These are phyloP conservation scores for Styphnolobium japonicum DNA, from an alignment of 306 rosid genomes.

Conservation along the genomic window DNA sequence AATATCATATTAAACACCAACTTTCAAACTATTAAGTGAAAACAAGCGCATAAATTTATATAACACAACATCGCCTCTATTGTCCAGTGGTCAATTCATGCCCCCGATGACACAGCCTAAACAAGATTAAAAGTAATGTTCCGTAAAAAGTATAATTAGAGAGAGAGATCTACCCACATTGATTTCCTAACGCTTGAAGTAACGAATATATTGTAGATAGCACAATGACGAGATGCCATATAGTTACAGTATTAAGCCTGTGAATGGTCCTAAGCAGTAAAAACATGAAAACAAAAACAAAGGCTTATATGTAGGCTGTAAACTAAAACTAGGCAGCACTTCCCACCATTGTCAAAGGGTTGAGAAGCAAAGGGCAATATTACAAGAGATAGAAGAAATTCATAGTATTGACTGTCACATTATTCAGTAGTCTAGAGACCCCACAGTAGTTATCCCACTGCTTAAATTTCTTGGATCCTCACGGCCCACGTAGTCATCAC, in stretches of 20 bases:
- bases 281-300: conserved; percentile 9
- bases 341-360: conserved; percentile 38
- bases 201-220: conserved; percentile 41
- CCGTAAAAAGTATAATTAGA: no score
- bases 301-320: conserved; percentile 38
- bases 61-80: no score
- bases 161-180: conserved; percentile 23
- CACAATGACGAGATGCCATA: conserved; percentile 31
- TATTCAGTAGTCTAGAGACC: conserved; percentile 79
- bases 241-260: conserved; percentile 67
- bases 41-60: no score
- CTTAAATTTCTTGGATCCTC: conserved; percentile 74
- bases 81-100: neutral
- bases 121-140: neutral
- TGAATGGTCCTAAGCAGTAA: conserved; percentile 37
- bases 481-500: conserved; percentile 62
- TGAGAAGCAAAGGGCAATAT: conserved; percentile 45
- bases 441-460: conserved; percentile 76
- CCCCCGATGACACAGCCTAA: neutral
- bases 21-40: no score
- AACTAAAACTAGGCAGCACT: conserved; percentile 45
- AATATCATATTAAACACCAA: no score
- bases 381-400: conserved; percentile 43
- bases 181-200: conserved; percentile 45
- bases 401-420: conserved; percentile 43